Evolutionary conservation across 202 grass and related monocot genomes (phyloP).

Genomic region (Thinopyrum obtusiflorum): DNA sequence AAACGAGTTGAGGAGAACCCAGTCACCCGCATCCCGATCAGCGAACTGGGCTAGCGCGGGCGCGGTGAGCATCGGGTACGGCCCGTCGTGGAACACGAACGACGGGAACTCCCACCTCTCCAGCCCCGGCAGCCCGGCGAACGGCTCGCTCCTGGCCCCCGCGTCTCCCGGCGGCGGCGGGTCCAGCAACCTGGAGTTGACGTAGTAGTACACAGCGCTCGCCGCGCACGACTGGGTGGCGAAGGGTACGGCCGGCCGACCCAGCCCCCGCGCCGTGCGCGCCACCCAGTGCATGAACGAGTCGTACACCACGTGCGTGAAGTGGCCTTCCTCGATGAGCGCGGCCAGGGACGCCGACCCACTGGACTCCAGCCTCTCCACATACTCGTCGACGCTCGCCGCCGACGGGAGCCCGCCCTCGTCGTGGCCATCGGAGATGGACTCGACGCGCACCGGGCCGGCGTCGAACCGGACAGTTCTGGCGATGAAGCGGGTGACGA

Average conservation of each 20-base stretch:
- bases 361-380: conserved; percentile 26
- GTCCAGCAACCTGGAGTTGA: conserved; percentile 29
- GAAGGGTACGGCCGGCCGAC: conserved; percentile 37
- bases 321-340: conserved; percentile 40
- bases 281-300: conserved; percentile 49
- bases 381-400: conserved; percentile 37
- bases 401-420: conserved; percentile 48
- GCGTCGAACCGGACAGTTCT: conserved; percentile 24
- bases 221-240: conserved; percentile 67
- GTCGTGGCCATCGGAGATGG: conserved; percentile 76
- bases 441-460: conserved; percentile 24
- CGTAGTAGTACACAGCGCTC: conserved; percentile 63
- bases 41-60: conserved; percentile 56
- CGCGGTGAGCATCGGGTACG: conserved; percentile 33
- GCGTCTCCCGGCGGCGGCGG: not conserved
- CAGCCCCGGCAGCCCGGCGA: conserved; percentile 55
- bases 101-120: conserved; percentile 63
- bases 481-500: conserved; percentile 57
- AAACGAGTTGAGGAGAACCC: conserved; percentile 86
- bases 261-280: conserved; percentile 20
- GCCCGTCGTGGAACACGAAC: conserved; percentile 35
- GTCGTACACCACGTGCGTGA: conserved; percentile 76
- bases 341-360: conserved; percentile 35
- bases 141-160: not conserved
- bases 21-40: conserved; percentile 31